Percentiles rank a stretch among this genome's conserved stretches.
Evolutionary conservation across 2,329 filamentous ascomycete genomes (phyloP).

Genomic region (Rutstroemia sp.): DNA sequence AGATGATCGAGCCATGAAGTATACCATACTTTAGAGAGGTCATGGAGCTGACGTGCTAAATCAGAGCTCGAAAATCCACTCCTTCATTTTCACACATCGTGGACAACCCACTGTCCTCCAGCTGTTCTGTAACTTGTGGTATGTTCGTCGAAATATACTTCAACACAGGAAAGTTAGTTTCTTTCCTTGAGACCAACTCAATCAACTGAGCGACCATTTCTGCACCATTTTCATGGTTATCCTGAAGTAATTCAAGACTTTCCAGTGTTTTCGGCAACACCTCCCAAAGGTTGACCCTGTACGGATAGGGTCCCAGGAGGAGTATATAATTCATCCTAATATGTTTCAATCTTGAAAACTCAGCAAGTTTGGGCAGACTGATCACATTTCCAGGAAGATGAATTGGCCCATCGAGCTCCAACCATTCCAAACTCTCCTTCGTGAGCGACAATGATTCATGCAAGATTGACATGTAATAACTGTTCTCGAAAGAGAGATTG

Average conservation of each 20-base stretch:
- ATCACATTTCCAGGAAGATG: background rate
- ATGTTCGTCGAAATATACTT: background rate
- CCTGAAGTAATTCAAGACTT: background rate
- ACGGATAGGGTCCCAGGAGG: background rate
- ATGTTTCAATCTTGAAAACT: background rate
- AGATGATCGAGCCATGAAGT: too few relatives aligned
- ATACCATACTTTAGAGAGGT: too few relatives aligned
- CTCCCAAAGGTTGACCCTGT: background rate
- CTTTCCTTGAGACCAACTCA: background rate
- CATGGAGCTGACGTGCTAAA: too few relatives aligned
- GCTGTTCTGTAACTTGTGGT: background rate
- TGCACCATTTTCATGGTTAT: background rate
- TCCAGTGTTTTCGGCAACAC: background rate
- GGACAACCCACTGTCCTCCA: background rate
- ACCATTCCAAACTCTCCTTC: background rate
- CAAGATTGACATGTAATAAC: background rate
- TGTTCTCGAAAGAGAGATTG: background rate
- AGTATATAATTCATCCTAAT: background rate
- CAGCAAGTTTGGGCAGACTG: background rate
- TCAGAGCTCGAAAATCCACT: background rate
- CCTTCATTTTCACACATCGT: background rate
- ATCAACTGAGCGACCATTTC: background rate
- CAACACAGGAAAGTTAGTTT: background rate
- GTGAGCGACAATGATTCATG: background rate
- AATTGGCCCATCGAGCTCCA: background rate